A percentile compares a stretch with the other conserved stretches of the same genome.
phyloP scores from a whole-genome alignment of 305 asterid species.

The Fraxinus sp. region DNA sequence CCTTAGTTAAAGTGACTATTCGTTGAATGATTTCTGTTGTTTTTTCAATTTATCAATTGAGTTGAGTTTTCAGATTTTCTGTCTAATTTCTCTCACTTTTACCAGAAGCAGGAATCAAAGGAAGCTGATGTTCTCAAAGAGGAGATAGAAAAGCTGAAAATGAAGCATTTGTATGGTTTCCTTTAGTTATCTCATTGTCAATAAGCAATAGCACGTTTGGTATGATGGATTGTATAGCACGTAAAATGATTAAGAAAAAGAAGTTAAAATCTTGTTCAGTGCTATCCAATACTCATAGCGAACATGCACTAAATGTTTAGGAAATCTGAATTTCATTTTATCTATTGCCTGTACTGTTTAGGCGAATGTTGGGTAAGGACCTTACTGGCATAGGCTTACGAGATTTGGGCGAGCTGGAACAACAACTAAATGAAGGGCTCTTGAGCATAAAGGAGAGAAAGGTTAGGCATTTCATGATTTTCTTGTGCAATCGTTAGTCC shows the following conservation, averaged over 20 bases:
- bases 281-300: background rate
- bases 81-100: background rate
- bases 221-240: background rate
- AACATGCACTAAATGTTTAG: background rate
- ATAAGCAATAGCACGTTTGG: background rate
- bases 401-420: slow-evolving; percentile 57
- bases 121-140: slow-evolving; percentile 51
- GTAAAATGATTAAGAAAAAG: background rate
- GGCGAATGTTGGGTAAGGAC: slow-evolving; percentile 63
- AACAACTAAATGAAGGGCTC: slow-evolving; percentile 52
- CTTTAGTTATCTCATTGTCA: slow-evolving; percentile 2
- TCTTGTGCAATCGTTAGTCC: background rate
- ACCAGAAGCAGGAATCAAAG: slow-evolving; percentile 38
- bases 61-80: background rate
- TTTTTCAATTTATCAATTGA: background rate
- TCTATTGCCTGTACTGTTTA: slow-evolving; percentile 23
- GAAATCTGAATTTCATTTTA: background rate
- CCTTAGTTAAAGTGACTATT: background rate
- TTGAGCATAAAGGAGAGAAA: slow-evolving; percentile 59
- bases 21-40: background rate
- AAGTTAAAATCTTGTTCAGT: background rate
- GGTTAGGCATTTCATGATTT: slow-evolving; percentile 36
- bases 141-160: slow-evolving; percentile 54
- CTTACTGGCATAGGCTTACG: slow-evolving; percentile 43
- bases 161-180: slow-evolving; percentile 49